A percentile compares a stretch with the other conserved stretches of the same genome.
Evolutionary conservation across 2,329 filamentous ascomycete species (phyloP).

Genomic region (Claviceps purpurea): DNA sequence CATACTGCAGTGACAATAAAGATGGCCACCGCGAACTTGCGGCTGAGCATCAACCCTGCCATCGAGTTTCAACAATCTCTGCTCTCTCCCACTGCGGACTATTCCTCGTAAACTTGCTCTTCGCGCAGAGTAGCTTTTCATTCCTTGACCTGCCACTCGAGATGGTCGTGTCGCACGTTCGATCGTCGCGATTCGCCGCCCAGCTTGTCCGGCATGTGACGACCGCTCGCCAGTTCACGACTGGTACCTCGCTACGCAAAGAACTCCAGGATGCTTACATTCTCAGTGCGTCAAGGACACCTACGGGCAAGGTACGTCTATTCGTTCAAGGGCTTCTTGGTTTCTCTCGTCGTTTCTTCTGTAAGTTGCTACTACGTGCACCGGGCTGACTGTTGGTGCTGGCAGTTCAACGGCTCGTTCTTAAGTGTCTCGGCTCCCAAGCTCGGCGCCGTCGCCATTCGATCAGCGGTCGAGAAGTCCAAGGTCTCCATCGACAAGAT

Average conservation of each 20-base stretch:
- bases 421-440: constrained; percentile 71
- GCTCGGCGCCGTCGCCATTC: constrained; percentile 83
- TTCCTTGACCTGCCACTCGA: constrained; percentile 1
- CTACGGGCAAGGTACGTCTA: constrained; percentile 62
- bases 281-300: constrained; percentile 76
- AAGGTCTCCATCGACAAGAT: constrained; percentile 69
- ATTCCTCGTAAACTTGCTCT: neutral
- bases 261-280: constrained; percentile 91
- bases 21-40: constrained; percentile 3
- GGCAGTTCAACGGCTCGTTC: constrained; percentile 87
- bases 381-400: neutral
- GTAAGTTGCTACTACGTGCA: neutral
- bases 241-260: constrained; percentile 30
- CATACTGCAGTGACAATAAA: neutral
- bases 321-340: neutral
- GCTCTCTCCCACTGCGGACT: neutral
- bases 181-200: constrained; percentile 20
- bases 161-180: constrained; percentile 21
- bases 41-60: neutral
- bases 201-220: constrained; percentile 27
- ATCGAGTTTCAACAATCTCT: neutral
- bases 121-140: neutral
- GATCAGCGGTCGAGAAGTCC: constrained; percentile 77
- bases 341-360: neutral
- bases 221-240: constrained; percentile 33